These are phyloP conservation scores for Ganoderma resinaceum DNA, from an alignment of 1,284 basidiomycete genomes.

Conservation along the genomic window DNA sequence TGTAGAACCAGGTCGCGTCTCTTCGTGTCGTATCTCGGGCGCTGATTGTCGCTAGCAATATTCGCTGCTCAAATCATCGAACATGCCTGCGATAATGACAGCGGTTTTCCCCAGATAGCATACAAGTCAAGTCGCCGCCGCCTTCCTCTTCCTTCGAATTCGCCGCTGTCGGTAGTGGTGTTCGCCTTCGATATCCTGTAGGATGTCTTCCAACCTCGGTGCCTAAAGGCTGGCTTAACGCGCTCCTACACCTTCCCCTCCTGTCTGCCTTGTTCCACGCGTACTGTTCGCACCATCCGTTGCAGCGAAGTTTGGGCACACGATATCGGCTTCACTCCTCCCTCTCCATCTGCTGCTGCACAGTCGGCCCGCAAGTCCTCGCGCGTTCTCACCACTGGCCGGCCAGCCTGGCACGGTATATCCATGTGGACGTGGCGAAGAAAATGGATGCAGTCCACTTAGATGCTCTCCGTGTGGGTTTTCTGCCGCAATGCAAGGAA, in stretches of 20 bases:
- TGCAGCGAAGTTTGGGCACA: neutral
- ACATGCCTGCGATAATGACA: neutral
- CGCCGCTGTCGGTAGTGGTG: neutral
- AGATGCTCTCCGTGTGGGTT: neutral
- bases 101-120: neutral
- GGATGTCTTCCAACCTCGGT: neutral
- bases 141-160: conserved; percentile 2
- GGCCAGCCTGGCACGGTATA: neutral
- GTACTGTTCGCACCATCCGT: neutral
- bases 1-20: neutral
- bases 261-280: neutral
- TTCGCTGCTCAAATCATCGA: neutral
- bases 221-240: neutral
- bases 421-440: neutral
- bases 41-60: neutral
- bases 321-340: neutral
- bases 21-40: neutral
- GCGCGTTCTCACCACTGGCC: neutral
- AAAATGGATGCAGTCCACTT: neutral
- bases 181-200: neutral
- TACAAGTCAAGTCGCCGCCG: conserved; percentile 6
- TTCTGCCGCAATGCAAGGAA: neutral
- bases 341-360: too few species aligned
- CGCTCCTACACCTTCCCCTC: neutral
- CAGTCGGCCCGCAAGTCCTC: neutral